phyloP scores from a whole-genome alignment of 2,329 filamentous ascomycete species.

The Penicillium sp. region DNA sequence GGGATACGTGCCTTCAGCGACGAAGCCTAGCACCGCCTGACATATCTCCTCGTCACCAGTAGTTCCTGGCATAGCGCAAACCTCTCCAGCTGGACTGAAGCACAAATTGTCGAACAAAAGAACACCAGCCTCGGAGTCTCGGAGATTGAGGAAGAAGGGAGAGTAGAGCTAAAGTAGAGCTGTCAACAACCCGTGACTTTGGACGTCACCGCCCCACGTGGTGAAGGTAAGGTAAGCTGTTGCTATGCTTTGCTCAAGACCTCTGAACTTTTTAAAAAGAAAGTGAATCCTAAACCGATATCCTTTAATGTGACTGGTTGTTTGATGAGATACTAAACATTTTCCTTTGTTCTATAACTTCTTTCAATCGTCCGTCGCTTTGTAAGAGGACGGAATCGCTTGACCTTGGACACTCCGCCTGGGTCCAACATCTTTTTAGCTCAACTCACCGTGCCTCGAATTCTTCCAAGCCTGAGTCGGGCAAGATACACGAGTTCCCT shows the following conservation, averaged over 20 bases:
- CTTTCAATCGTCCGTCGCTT: constrained; percentile 16
- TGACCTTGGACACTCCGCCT: constrained; percentile 23
- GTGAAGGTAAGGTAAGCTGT: too few species aligned
- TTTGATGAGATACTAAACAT: not conserved
- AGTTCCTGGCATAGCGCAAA: constrained; percentile 32
- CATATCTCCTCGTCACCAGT: constrained; percentile 47
- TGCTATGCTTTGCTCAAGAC: not conserved
- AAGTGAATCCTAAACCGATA: not conserved
- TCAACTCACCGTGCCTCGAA: constrained; percentile 31
- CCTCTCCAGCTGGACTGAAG: constrained; percentile 23
- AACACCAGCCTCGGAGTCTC: not conserved
- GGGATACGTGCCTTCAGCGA: constrained; percentile 55
- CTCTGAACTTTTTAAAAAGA: constrained; percentile 1
- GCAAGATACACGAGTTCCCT: constrained; percentile 24
- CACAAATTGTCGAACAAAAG: not conserved
- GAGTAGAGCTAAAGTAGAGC: constrained; percentile 20
- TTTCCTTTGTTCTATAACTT: constrained; percentile 5
- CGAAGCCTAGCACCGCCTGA: constrained; percentile 62
- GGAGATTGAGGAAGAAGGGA: constrained; percentile 2
- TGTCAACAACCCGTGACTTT: constrained; percentile 33
- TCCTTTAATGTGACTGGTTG: not conserved
- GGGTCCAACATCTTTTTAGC: constrained; percentile 17
- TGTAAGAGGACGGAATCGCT: constrained; percentile 26
- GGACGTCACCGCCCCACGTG: constrained; percentile 31
- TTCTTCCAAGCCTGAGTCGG: constrained; percentile 26